phyloP scores from a whole-genome alignment of 2,329 filamentous ascomycete genomes.

The Xylaria digitata region DNA sequence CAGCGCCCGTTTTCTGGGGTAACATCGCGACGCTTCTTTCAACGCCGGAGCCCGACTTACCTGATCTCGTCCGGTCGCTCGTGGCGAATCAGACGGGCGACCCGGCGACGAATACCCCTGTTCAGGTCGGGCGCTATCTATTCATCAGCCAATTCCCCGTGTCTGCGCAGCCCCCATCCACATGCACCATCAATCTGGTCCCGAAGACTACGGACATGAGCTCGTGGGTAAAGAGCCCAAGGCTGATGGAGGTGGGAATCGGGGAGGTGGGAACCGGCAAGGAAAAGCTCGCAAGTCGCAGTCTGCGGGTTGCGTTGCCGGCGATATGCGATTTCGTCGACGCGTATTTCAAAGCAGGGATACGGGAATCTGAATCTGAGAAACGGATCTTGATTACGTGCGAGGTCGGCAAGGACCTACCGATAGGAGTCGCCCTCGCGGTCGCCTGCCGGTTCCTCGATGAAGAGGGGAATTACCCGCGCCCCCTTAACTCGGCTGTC shows the following conservation, averaged over 20 bases:
- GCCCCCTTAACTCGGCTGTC: conserved; percentile 52
- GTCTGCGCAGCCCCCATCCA: conserved; percentile 27
- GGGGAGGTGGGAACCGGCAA: conserved; percentile 55
- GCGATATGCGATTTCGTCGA: conserved; percentile 69
- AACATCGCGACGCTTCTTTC: conserved; percentile 70
- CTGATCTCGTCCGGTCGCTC: conserved; percentile 60
- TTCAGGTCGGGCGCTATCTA: conserved; percentile 51
- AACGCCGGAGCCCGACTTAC: conserved; percentile 73
- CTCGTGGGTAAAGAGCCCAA: conserved; percentile 53
- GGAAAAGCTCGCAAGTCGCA: conserved; percentile 81
- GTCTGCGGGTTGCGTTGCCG: conserved; percentile 77
- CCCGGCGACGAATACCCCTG: conserved; percentile 38
- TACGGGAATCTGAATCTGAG: neutral
- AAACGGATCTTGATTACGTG: conserved; percentile 71
- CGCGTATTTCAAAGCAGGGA: conserved; percentile 49
- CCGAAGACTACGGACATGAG: conserved; percentile 59
- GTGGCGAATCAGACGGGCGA: conserved; percentile 55
- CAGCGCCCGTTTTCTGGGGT: conserved; percentile 82
- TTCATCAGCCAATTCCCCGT: conserved; percentile 44
- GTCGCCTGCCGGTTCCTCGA: conserved; percentile 79
- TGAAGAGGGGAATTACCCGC: conserved; percentile 63
- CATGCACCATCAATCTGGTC: conserved; percentile 58
- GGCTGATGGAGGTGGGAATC: conserved; percentile 69
- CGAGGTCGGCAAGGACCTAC: conserved; percentile 81
- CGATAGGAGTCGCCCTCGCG: conserved; percentile 80